Base-by-base conservation (phyloP, 2,329 filamentous ascomycete species). In the Emergomyces pasteurianus region DNA sequence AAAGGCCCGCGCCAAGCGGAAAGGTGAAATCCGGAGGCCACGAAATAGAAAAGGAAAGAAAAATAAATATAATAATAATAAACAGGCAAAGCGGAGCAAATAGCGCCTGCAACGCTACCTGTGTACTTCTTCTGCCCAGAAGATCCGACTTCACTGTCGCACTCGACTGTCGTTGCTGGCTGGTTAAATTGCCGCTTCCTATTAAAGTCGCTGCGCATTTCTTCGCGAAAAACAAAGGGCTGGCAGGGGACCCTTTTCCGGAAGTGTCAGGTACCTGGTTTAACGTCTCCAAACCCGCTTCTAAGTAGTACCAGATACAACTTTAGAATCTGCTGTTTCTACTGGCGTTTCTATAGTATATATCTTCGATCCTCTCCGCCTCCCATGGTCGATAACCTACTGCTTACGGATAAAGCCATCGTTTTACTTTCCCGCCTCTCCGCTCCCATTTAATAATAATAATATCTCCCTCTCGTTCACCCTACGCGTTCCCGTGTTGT, bases 61-160 rank as follows among this genome's bases (percentile, higher is more conserved):
- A n/a, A 46, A 46, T 16, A 52, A 52, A 52, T 14, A 31, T 18
- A 9, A 38, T 1, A 54, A n/a, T 16, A n/a, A 38, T 3, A 54
- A n/a, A 18, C 50, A 54, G 21, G 21, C 18, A 34, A 36, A 54
- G 50, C 6, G 60, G 58, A 62, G 53, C 62, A 58, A 61, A 38
- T 59, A 57, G 54, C 46, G 53, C 62, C 59, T 64, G 62, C 61
- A 62, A 64, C 62, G 60, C 55, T 64, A 58, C 38, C 56, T 55
- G 40, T 53, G 56, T 38, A 52, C 23, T 23, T 28, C n/a, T 23
- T 53, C 60, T 14, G 53, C 52, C 57, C 21, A 57, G 26, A 34
- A 8, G 36, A 52, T 52, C 42, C 58, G 31, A 42, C 38, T 34
- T 36, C 43, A 49, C 31, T 59, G 54, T 57, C 40, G 54, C 38